Base-by-base conservation (phyloP, 768 basidiomycete species). In the Phylloporus arenicola region DNA sequence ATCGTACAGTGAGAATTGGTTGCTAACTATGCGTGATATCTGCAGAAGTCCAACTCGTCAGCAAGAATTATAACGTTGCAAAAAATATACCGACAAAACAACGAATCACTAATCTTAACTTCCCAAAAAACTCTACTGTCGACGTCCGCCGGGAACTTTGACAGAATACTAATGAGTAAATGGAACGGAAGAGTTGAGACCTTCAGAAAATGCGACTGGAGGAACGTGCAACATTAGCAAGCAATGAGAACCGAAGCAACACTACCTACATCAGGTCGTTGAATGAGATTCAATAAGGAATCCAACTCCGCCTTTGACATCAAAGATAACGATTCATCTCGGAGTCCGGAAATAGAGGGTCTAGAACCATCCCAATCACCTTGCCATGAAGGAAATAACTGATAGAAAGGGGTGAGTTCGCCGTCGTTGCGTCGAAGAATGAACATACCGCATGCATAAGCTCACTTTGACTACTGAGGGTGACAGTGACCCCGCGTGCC, bases 341-440 rank as follows among this genome's bases (percentile, higher is more conserved):
- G 75, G 37, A 88, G 67, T 14, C 85, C 82, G 30, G 78, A 76
- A 33, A 90, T 75, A 3, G 84, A 84, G 25, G 88, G 88, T 0
- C 75, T 73, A 25, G 78, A 75, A 33, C 84, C 82, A 51, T 83
- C 79, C 64, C 91, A 92, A 14, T 72, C 70, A 6, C 89, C 89
- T 52, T 78, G 78, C 89, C 90, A 92, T 10, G 75, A 77, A 3
- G 89, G 88, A 69, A 92, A 92, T 7, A 92, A 62, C 83, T 89
- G 52, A 16, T n/a, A 48, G 13, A 35, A 39, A 48, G 9, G 20
- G 13, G 6, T 54, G 24, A 63, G 42, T 22, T 30, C 37, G 24
- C n/a, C 8, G 13, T 17, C 34, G 13, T 34, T 37, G 14, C 42
- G 11, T n/a, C 1, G 25, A 22, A 30, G 50, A 35, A 44, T 42